These are phyloP conservation scores for Rhizopogon vesiculosus DNA, from an alignment of 768 basidiomycete species.

Conservation along the genomic window DNA sequence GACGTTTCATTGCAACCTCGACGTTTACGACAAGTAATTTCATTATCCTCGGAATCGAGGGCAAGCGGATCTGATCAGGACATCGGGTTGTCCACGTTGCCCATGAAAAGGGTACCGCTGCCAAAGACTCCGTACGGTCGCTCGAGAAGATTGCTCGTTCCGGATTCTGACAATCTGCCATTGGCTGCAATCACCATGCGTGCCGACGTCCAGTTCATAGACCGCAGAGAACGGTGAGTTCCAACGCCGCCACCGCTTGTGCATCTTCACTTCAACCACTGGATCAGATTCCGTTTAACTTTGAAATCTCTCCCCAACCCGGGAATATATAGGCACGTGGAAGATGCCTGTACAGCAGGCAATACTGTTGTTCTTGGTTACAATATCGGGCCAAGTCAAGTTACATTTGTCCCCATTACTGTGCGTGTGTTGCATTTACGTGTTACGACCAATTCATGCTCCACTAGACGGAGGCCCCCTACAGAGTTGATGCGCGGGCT, in stretches of 20 bases:
- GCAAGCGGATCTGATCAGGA: not conserved
- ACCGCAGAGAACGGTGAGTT: conserved; percentile 27
- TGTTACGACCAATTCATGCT: conserved; percentile 17
- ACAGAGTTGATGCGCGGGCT: conserved; percentile 25
- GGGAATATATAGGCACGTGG: conserved; percentile 34
- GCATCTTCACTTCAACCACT: conserved; percentile 7
- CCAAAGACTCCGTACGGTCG: conserved; percentile 29
- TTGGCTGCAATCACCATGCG: conserved; percentile 42
- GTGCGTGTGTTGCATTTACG: conserved; percentile 24
- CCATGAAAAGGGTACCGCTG: conserved; percentile 22
- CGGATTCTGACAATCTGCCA: conserved; percentile 25
- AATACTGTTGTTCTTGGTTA: conserved; percentile 40
- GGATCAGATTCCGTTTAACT: conserved; percentile 30
- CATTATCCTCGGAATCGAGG: not conserved
- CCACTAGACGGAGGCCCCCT: conserved; percentile 25
- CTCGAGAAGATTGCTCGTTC: conserved; percentile 27
- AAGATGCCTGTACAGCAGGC: conserved; percentile 40
- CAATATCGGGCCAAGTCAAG: conserved; percentile 35
- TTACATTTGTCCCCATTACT: conserved; percentile 34
- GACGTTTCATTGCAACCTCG: not conserved
- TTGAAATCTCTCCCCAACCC: conserved; percentile 34
- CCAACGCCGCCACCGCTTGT: not conserved
- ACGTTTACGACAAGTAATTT: not conserved
- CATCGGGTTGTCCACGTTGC: not conserved
- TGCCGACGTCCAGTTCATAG: conserved; percentile 40